Percentiles rank a stretch among this genome's conserved stretches.
Evolutionary conservation across 1,284 basidiomycete species (phyloP).

Genomic region (Rhodotorula glutinis): DNA sequence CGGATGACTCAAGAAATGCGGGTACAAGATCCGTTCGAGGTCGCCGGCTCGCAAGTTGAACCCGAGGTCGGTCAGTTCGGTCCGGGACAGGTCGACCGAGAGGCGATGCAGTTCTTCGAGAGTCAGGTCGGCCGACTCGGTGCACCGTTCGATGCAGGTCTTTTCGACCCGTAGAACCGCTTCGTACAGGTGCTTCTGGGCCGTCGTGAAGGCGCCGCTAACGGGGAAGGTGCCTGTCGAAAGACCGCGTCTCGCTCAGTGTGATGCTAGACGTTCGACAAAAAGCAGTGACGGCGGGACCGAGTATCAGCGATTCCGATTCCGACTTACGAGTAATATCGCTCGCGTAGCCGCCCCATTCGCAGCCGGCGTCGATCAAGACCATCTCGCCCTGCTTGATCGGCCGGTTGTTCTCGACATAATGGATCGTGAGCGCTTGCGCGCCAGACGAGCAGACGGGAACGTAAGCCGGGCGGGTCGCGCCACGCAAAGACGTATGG

Average conservation of each 20-base stretch:
- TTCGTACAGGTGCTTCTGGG: constrained; percentile 84
- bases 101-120: constrained; percentile 76
- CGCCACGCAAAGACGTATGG: constrained; percentile 69
- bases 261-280: not conserved
- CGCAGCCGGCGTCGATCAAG: constrained; percentile 69
- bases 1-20: constrained; percentile 81
- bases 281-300: not conserved
- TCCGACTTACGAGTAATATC: constrained; percentile 70
- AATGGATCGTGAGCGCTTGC: constrained; percentile 78
- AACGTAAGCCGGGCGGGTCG: constrained; percentile 76
- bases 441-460: constrained; percentile 85
- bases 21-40: constrained; percentile 73
- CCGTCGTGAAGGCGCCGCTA: constrained; percentile 69
- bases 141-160: constrained; percentile 61
- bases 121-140: constrained; percentile 57
- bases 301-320: not conserved
- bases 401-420: constrained; percentile 80
- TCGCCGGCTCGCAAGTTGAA: constrained; percentile 65
- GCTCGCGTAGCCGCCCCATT: constrained; percentile 78
- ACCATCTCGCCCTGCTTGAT: constrained; percentile 71
- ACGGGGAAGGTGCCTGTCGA: constrained; percentile 71
- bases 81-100: constrained; percentile 66
- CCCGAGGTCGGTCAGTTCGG: constrained; percentile 77
- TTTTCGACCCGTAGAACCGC: constrained; percentile 77
- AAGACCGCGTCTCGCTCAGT: not conserved